Evolutionary conservation across 1,139 yeast genomes (phyloP), one percentile per base, ranked within the genome.

Genomic region (Yamadazyma triangularis): DNA sequence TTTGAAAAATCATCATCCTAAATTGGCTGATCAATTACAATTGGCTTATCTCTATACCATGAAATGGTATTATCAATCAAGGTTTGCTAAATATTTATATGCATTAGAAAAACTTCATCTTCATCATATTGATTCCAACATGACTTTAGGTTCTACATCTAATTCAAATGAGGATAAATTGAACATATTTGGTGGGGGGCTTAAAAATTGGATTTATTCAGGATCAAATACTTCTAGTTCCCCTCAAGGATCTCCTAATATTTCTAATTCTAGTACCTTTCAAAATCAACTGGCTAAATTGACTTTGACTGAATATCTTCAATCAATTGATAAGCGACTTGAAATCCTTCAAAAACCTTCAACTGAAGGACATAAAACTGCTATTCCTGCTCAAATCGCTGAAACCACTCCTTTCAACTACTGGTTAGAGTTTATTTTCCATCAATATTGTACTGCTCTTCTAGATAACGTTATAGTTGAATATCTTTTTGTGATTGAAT

Each of bases 11-110:
- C 74, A 76, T 30, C 76, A 84, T 38, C 67, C 71, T 4, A 70
- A 77, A n/a, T 58, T 91, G 33, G 89, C 95, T 0, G 51, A 62
- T n/a, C 95, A 87, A 45, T 66, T 91, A 26, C 72, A 78, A 37
- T 71, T 74, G 45, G 97, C 96, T 0, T 91, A 91, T 51, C 62
- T 80, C 9, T 80, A 77, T 48, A 89, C 97, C 2, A 88, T 89
- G 87, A 69, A 74, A 47, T 91, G 98, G 98, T 91, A 91, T 59
- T 91, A 91, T 52, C 69, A 71, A 36, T 72, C 83, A 32, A 74
- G 84, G 43, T 89, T 91, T 51, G 79, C 82, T 15, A 78, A 91
- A 44, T 91, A 89, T 55, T 60, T 82, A 31, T 75, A 82, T 42
- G 80, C 95, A 1, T 60, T 91, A 35, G 85, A 86, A 39, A 77